phyloP scores from a whole-genome alignment of 768 basidiomycete genomes.

The Lactarius quietus region DNA sequence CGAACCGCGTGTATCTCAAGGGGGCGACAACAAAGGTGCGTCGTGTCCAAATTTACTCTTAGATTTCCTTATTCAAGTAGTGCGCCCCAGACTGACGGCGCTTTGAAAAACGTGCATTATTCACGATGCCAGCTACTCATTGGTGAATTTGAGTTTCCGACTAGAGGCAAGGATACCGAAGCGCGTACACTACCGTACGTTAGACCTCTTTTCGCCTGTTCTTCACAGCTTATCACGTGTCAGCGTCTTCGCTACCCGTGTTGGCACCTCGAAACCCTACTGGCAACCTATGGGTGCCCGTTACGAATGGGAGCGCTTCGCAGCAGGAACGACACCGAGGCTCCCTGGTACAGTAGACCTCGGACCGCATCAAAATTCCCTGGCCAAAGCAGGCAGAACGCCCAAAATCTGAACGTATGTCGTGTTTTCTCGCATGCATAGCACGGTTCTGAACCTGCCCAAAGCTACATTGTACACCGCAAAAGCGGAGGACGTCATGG shows the following conservation, averaged over 20 bases:
- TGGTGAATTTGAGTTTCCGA: slow-evolving; percentile 59
- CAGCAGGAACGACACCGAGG: slow-evolving; percentile 57
- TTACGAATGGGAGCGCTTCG: slow-evolving; percentile 72
- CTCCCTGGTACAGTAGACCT: slow-evolving; percentile 40
- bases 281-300: slow-evolving; percentile 55
- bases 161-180: slow-evolving; percentile 31
- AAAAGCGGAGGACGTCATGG: slow-evolving; percentile 51
- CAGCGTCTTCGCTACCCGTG: slow-evolving; percentile 75
- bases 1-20: slow-evolving; percentile 62
- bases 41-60: neutral
- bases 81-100: slow-evolving; percentile 30
- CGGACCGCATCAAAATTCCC: slow-evolving; percentile 46
- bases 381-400: slow-evolving; percentile 60
- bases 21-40: slow-evolving; percentile 40
- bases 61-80: neutral
- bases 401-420: slow-evolving; percentile 44
- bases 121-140: slow-evolving; percentile 77
- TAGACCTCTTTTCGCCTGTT: neutral
- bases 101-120: slow-evolving; percentile 46
- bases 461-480: slow-evolving; percentile 67
- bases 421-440: neutral
- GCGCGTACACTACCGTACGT: slow-evolving; percentile 32
- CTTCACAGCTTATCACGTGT: slow-evolving; percentile 1
- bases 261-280: slow-evolving; percentile 55
- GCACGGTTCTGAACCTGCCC: slow-evolving; percentile 14